phyloP scores from a whole-genome alignment of 139 green algal genomes.

The Cymbomonas tetramitiformis region DNA sequence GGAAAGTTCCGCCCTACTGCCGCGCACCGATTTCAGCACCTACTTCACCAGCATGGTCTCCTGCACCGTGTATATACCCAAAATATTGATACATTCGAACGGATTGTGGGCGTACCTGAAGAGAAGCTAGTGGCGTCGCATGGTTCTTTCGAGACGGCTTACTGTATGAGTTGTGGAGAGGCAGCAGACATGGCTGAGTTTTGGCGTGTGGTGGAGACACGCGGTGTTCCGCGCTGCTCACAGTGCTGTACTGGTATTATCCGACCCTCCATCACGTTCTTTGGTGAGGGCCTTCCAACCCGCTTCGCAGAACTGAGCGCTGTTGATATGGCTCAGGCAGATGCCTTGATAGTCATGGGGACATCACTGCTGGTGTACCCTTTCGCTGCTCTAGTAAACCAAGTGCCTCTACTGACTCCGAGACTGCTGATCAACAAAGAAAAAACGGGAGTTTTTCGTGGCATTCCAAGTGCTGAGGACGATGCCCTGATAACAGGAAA shows the following conservation, averaged over 20 bases:
- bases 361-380: constrained; percentile 55
- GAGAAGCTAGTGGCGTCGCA: constrained; percentile 58
- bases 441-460: too few species aligned
- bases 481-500: background rate
- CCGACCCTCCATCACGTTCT: constrained; percentile 82
- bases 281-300: constrained; percentile 57
- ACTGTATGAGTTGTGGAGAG: constrained; percentile 33
- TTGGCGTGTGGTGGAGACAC: constrained; percentile 21
- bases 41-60: constrained; percentile 70
- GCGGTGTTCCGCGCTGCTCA: constrained; percentile 20
- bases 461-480: constrained; percentile 36
- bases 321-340: constrained; percentile 32
- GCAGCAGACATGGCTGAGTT: constrained; percentile 33
- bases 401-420: constrained; percentile 28
- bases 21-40: constrained; percentile 58
- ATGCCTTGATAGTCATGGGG: constrained; percentile 75
- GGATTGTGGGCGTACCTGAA: constrained; percentile 37
- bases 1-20: constrained; percentile 53
- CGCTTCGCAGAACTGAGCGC: constrained; percentile 39
- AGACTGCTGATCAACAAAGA: constrained; percentile 67
- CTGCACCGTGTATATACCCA: constrained; percentile 53
- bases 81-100: constrained; percentile 51
- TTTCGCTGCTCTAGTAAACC: constrained; percentile 38
- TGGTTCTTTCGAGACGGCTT: constrained; percentile 63
- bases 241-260: constrained; percentile 48